phyloP scores from a whole-genome alignment of 148 eudicot genomes.

The Heliosperma pusillum region DNA sequence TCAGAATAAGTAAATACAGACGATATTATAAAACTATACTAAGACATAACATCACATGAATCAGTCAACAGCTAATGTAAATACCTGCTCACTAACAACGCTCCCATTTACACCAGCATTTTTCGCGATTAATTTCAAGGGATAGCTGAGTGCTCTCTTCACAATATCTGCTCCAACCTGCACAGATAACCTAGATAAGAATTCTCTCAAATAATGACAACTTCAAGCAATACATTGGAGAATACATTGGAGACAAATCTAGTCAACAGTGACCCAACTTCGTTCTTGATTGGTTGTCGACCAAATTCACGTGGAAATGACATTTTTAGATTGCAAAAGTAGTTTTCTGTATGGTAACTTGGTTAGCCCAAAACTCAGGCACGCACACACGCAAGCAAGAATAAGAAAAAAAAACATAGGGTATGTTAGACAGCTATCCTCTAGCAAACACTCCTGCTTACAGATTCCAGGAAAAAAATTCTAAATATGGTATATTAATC shows the following conservation, averaged over 20 bases:
- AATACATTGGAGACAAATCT: background rate
- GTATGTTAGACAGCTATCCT: too few relatives aligned
- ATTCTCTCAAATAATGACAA: background rate
- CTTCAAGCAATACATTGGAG: background rate
- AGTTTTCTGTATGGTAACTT: too few relatives aligned
- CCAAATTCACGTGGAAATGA: background rate
- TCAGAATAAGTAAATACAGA: background rate
- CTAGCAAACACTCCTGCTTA: too few relatives aligned
- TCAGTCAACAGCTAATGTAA: background rate
- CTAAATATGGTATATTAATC: too few relatives aligned
- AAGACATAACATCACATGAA: background rate
- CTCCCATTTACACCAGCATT: constrained; percentile 98
- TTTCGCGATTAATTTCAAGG: constrained; percentile 86
- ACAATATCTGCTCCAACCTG: constrained; percentile 99
- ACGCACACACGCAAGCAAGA: too few relatives aligned
- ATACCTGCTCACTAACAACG: constrained; percentile 90
- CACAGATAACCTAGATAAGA: constrained; percentile 9
- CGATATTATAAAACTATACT: too few relatives aligned
- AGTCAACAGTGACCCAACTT: too few relatives aligned
- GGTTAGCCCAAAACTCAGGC: too few relatives aligned
- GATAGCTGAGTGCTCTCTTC: constrained; percentile 87
- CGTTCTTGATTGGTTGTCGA: background rate
- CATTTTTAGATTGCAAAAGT: too few relatives aligned
- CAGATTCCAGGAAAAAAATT: too few relatives aligned
- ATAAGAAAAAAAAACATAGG: too few relatives aligned